Conservation (phyloP, 805 yeast species). For the Suhomyces prunicola region DNA sequence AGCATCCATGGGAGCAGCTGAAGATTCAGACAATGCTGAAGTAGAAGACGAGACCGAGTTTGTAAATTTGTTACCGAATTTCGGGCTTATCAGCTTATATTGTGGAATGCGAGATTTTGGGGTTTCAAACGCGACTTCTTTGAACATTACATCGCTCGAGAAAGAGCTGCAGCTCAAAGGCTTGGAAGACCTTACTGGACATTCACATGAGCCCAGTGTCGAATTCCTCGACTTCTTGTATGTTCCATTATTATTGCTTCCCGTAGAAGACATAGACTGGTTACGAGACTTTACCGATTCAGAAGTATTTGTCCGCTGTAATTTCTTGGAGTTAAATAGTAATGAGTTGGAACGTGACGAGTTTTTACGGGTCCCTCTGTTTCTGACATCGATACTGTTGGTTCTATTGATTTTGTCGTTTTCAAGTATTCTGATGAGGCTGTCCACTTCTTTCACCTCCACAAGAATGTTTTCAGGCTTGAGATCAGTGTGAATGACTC, state of each 20-base stretch:
- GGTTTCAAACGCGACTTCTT: slow-evolving; percentile 4
- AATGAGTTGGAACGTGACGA: slow-evolving; percentile 1
- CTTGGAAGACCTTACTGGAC: slow-evolving; percentile 44
- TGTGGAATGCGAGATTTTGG: neutral
- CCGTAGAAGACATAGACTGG: slow-evolving; percentile 9
- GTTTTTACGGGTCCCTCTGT: slow-evolving; percentile 5
- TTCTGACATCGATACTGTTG: slow-evolving; percentile 3
- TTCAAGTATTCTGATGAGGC: slow-evolving; percentile 45
- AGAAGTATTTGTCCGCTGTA: neutral
- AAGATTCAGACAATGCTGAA: neutral
- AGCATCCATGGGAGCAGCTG: neutral
- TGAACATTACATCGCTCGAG: slow-evolving; percentile 9
- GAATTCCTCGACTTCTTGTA: slow-evolving; percentile 13
- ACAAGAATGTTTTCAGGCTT: slow-evolving; percentile 45
- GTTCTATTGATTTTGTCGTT: slow-evolving; percentile 12
- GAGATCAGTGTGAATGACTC: slow-evolving; percentile 51
- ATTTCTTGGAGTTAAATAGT: neutral
- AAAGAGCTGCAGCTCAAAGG: slow-evolving; percentile 32
- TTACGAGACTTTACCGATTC: slow-evolving; percentile 6
- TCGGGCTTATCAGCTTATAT: neutral
- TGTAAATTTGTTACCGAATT: neutral
- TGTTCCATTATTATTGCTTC: slow-evolving; percentile 3
- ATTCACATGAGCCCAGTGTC: slow-evolving; percentile 6
- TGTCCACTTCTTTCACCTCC: slow-evolving; percentile 53
- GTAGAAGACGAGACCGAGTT: neutral